Evolutionary conservation across 768 basidiomycete species (phyloP).

Genomic region (Russula vinacea): DNA sequence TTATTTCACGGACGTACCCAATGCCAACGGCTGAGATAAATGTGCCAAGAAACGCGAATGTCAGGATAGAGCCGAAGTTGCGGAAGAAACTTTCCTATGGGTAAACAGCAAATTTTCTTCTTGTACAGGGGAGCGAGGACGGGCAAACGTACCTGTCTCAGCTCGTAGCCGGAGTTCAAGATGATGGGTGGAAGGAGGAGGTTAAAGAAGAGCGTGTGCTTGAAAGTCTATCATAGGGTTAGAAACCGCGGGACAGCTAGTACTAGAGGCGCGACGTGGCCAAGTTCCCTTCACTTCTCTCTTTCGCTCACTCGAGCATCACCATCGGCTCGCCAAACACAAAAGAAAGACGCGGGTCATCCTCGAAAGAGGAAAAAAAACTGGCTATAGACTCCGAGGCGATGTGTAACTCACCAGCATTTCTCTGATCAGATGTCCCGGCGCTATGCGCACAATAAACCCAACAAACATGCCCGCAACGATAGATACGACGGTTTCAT

Average conservation of each 20-base stretch:
- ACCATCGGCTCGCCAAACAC: neutral
- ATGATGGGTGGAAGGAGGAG: conserved; percentile 98
- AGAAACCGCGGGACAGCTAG: neutral
- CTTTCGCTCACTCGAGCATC: neutral
- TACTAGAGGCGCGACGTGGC: conserved; percentile 3
- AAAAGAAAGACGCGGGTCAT: neutral
- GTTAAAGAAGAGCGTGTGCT: conserved; percentile 97
- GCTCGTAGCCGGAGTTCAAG: conserved; percentile 94
- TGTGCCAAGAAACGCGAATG: conserved; percentile 91
- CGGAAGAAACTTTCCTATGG: conserved; percentile 94
- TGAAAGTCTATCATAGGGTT: conserved; percentile 69
- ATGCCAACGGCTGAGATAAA: conserved; percentile 95
- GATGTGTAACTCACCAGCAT: conserved; percentile 76
- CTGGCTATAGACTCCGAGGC: neutral
- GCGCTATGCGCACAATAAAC: conserved; percentile 81
- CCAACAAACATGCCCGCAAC: conserved; percentile 97
- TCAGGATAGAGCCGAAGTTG: conserved; percentile 94
- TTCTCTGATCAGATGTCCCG: conserved; percentile 91
- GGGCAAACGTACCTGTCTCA: conserved; percentile 71
- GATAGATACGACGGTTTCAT: conserved; percentile 94
- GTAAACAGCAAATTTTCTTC: neutral
- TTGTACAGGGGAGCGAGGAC: neutral
- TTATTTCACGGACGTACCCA: conserved; percentile 60
- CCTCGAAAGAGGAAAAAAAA: neutral
- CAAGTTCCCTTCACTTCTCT: neutral